Percentiles rank a stretch among this genome's conserved stretches.
Evolutionary conservation across 192 early-diverging fungal species (phyloP).

Genomic region (Phycomyces blakesleeanus): DNA sequence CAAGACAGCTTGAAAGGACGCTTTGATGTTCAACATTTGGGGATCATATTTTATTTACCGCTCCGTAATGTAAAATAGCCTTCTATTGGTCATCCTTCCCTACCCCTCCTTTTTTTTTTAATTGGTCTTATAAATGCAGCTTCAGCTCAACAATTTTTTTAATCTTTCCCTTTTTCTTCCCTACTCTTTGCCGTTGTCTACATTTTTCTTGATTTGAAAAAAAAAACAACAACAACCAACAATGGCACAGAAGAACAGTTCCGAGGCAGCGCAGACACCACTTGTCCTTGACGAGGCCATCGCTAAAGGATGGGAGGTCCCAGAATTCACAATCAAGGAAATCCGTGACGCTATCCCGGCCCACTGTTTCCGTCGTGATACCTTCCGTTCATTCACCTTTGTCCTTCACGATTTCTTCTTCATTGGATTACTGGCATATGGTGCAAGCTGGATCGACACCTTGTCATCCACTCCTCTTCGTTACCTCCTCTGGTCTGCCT

Average conservation of each 20-base stretch:
- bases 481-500: slow-evolving; percentile 65
- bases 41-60: slow-evolving; percentile 1
- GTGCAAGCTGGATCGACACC: slow-evolving; percentile 65
- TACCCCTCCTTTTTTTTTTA: slow-evolving; percentile 12
- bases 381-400: slow-evolving; percentile 75
- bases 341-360: slow-evolving; percentile 85
- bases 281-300: slow-evolving; percentile 24
- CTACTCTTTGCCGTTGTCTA: neutral
- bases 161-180: neutral
- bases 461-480: slow-evolving; percentile 45
- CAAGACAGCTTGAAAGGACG: slow-evolving; percentile 1
- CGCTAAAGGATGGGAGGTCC: slow-evolving; percentile 53
- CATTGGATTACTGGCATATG: slow-evolving; percentile 57
- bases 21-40: slow-evolving; percentile 7
- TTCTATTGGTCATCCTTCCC: neutral
- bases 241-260: slow-evolving; percentile 1
- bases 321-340: slow-evolving; percentile 86
- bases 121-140: no score
- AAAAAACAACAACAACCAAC: no score
- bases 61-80: no score
- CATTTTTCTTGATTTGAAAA: neutral
- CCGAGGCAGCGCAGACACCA: no score
- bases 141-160: no score
- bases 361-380: slow-evolving; percentile 89
- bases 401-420: slow-evolving; percentile 73